Evolutionary conservation across 1,284 basidiomycete species (phyloP), one percentile per base, ranked within the genome.

Genomic region (Sparassis latifolia): DNA sequence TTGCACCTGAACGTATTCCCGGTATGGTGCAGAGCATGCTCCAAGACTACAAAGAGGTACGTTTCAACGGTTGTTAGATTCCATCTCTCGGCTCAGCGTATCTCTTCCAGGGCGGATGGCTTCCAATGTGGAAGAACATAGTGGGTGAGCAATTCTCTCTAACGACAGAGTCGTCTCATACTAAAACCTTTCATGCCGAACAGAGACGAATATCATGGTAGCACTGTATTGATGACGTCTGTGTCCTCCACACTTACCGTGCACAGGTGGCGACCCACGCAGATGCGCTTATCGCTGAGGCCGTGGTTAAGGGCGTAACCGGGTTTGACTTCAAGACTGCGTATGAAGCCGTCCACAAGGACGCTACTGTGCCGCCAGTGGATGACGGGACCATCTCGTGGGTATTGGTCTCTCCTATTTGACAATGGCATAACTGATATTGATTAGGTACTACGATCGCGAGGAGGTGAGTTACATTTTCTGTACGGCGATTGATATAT

Each of bases 61-160:
- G 47, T 33, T 6, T 31, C 12, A 20, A 20, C 28, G 29, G n/a
- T 28, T 10, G 10, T 33, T 48, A 6, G 35, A 4, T 29, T 10
- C 2, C 28, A 7, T 20, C 20, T 20, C 20, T 20, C 20, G 20
- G 20, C 20, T 20, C 20, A 20, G 20, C 20, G 20, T 20, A 4
- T 5, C 45, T 42, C 40, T 9, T 3, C 20, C 33, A 90, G 79
- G 81, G 86, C 30, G 90, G 90, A 3, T 89, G 88, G 85, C 68
- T 92, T 43, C 90, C 90, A 0, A 92, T 92, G 89, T 92, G 90
- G 89, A 91, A 91, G 69, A 92, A 92, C 57, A 78, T 92, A 12
- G 80, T 88, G 53, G 89, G 82, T 84, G 45, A 53, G 70, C 20
- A 20, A 20, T 20, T 20, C 20, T 20, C 20, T 20, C 20, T 20